Conservation (phyloP, 305 asterid genomes). For the Striga hermonthica region DNA sequence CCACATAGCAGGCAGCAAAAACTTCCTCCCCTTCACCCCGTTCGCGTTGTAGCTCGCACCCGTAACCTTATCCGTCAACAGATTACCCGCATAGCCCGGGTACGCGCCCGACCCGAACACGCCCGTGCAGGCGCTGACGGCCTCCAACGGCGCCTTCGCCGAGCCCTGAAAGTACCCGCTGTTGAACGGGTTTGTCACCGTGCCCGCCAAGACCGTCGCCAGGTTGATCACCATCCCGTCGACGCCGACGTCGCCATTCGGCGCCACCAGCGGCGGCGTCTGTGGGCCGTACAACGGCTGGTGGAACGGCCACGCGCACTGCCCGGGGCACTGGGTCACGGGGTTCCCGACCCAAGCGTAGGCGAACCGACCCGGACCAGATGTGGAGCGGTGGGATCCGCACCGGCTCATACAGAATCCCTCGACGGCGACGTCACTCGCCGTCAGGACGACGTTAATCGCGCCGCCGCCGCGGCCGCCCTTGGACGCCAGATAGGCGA, state of each 20-base stretch:
- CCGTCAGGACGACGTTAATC: constrained; percentile 40
- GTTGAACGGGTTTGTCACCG: constrained; percentile 44
- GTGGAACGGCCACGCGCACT: constrained; percentile 53
- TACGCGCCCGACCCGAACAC: constrained; percentile 43
- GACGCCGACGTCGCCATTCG: constrained; percentile 43
- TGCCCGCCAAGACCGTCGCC: constrained; percentile 43
- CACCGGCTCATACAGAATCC: constrained; percentile 46
- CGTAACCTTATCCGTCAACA: constrained; percentile 45
- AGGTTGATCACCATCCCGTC: constrained; percentile 44
- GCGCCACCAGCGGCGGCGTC: constrained; percentile 41
- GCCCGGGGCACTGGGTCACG: constrained; percentile 40
- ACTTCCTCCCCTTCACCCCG: constrained; percentile 47
- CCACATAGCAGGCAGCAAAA: constrained; percentile 49
- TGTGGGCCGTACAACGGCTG: constrained; percentile 54
- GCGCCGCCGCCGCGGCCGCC: constrained; percentile 37
- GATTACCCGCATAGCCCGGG: constrained; percentile 55
- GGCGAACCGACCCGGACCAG: constrained; percentile 31
- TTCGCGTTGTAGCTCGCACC: constrained; percentile 65
- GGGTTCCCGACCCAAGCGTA: constrained; percentile 52
- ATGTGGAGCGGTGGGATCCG: constrained; percentile 46
- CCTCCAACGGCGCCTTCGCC: constrained; percentile 43
- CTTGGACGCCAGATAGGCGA: constrained; percentile 40
- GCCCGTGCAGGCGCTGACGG: constrained; percentile 45
- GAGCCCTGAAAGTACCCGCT: constrained; percentile 46
- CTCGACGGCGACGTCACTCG: constrained; percentile 40